A percentile compares a stretch with the other conserved stretches of the same genome.
Evolutionary conservation across 108 stramenopile species (phyloP).

Genomic region (Conticribra weissflogii): DNA sequence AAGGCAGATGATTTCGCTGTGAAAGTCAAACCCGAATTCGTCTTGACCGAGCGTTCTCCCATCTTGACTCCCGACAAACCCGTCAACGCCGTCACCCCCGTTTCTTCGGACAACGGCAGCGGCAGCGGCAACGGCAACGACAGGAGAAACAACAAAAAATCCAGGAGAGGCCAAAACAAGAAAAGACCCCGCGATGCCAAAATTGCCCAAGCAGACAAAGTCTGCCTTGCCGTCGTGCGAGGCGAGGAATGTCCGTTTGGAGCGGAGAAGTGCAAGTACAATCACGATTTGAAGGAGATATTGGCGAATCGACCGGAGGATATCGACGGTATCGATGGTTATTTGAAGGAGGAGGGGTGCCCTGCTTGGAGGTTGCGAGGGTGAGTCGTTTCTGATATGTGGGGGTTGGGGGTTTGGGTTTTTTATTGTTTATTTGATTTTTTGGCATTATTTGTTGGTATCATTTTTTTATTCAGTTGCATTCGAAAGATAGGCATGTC

Average conservation of each 20-base stretch:
- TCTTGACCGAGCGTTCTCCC: conserved; percentile 37
- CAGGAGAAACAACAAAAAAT: conserved; percentile 27
- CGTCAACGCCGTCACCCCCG: too few species aligned
- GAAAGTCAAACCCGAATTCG: conserved; percentile 61
- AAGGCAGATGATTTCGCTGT: conserved; percentile 29
- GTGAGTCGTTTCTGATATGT: conserved; percentile 58
- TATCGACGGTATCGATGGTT: conserved; percentile 53
- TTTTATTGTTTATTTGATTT: conserved; percentile 13
- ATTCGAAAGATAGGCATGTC: too few species aligned
- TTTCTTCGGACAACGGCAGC: conserved; percentile 1
- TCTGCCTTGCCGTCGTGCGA: conserved; percentile 64
- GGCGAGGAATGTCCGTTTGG: conserved; percentile 64
- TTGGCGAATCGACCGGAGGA: conserved; percentile 63
- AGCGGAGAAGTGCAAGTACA: conserved; percentile 69
- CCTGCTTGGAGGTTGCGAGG: conserved; percentile 43
- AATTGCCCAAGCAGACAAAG: conserved; percentile 50
- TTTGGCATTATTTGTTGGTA: background rate
- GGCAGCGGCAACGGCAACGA: conserved; percentile 4
- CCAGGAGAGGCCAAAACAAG: conserved; percentile 64
- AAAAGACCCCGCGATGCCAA: conserved; percentile 81
- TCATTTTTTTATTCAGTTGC: too few species aligned
- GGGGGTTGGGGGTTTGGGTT: too few species aligned
- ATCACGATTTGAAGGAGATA: conserved; percentile 79
- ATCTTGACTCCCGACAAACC: conserved; percentile 33
- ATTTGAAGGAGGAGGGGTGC: conserved; percentile 34